Evolutionary conservation across 139 green algal genomes (phyloP).

Genomic region (Eudorina sp.): DNA sequence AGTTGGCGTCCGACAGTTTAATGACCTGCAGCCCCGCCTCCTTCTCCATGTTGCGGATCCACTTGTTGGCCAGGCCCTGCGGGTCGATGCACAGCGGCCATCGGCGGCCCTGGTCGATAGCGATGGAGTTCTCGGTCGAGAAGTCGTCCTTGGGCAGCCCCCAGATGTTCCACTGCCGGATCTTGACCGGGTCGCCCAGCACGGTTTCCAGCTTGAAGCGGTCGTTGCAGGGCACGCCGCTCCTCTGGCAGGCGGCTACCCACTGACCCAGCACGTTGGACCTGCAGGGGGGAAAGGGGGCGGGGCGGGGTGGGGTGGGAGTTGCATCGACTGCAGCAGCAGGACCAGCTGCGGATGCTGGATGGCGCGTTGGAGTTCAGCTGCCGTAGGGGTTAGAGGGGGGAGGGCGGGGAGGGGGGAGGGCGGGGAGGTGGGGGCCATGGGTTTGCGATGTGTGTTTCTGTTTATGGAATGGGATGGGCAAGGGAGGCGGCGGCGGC

Average conservation of each 20-base stretch:
- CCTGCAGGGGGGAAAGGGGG: slow-evolving; percentile 44
- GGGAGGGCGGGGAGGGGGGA: no score
- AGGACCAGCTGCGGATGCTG: no score
- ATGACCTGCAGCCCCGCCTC: slow-evolving; percentile 73
- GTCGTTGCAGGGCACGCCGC: slow-evolving; percentile 67
- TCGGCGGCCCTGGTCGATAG: slow-evolving; percentile 76
- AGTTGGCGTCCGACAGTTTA: slow-evolving; percentile 86
- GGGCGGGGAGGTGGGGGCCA: no score
- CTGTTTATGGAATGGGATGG: no score
- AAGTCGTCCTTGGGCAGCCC: slow-evolving; percentile 89
- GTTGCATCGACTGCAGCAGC: no score
- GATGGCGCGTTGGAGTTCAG: no score
- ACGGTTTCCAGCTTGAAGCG: slow-evolving; percentile 75
- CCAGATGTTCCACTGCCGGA: slow-evolving; percentile 87
- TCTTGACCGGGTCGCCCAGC: slow-evolving; percentile 82
- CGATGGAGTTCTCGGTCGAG: slow-evolving; percentile 88
- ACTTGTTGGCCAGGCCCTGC: slow-evolving; percentile 89
- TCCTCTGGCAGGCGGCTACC: slow-evolving; percentile 61
- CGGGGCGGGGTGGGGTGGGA: no score
- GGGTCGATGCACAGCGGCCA: slow-evolving; percentile 93
- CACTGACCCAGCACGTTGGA: slow-evolving; percentile 59
- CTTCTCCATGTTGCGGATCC: slow-evolving; percentile 88
- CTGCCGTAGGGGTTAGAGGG: no score
- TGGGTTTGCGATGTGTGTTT: no score
- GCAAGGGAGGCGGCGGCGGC: no score